phyloP scores from a whole-genome alignment of 768 basidiomycete genomes.

The Lentinula sp. region DNA sequence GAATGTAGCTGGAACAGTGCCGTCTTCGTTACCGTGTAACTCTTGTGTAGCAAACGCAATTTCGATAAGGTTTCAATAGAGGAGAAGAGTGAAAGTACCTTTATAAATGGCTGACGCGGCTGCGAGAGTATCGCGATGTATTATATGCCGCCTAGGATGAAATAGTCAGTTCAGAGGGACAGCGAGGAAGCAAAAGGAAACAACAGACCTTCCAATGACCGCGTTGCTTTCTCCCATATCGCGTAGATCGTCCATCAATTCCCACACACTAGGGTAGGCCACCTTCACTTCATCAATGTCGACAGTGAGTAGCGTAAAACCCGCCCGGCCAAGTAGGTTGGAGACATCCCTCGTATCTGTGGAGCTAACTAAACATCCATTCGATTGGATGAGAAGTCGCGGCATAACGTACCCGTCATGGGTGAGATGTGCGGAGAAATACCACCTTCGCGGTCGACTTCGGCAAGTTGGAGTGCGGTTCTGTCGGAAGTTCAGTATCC shows the following conservation, averaged over 20 bases:
- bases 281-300: conserved; percentile 92
- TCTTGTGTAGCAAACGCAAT: conserved; percentile 34
- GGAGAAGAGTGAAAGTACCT: conserved; percentile 38
- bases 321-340: conserved; percentile 86
- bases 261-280: conserved; percentile 93
- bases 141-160: conserved; percentile 42
- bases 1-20: conserved; percentile 89
- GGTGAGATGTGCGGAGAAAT: conserved; percentile 96
- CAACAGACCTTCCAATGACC: conserved; percentile 67
- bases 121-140: conserved; percentile 80
- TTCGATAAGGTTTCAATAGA: neutral
- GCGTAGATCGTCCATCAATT: conserved; percentile 86
- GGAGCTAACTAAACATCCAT: conserved; percentile 2
- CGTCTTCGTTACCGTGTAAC: conserved; percentile 79
- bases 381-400: neutral
- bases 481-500: conserved; percentile 29
- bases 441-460: conserved; percentile 90
- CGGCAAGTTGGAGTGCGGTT: conserved; percentile 89
- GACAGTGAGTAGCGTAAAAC: conserved; percentile 90
- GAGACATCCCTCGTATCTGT: conserved; percentile 90
- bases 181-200: neutral
- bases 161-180: conserved; percentile 39
- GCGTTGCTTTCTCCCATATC: conserved; percentile 98
- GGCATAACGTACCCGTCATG: conserved; percentile 73
- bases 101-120: conserved; percentile 93